Conservation (phyloP, 2,329 filamentous ascomycete genomes). For the Clonostachys byssicola region DNA sequence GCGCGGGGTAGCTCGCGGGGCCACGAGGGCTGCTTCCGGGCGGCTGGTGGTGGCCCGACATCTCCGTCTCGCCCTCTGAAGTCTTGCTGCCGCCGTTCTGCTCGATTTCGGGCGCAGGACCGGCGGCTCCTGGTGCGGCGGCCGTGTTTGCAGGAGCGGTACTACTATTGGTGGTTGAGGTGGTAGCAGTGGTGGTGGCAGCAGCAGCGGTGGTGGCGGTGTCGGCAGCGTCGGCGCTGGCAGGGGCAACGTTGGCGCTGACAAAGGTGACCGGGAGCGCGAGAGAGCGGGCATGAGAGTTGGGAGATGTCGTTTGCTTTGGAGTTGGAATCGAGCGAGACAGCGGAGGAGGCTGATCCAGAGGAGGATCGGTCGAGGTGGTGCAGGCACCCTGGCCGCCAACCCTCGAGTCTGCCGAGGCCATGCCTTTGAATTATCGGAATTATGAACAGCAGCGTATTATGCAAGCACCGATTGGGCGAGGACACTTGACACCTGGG, state of each 20-base stretch:
- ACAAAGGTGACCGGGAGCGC: background rate
- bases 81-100: background rate
- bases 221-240: background rate
- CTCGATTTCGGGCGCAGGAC: background rate
- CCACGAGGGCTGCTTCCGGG: background rate
- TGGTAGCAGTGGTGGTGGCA: background rate
- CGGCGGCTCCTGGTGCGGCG: background rate
- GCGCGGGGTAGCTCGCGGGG: background rate
- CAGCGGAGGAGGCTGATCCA: background rate
- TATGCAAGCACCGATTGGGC: too few relatives aligned
- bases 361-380: background rate
- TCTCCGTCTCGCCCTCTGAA: background rate
- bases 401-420: background rate
- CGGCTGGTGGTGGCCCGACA: background rate
- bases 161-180: background rate
- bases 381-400: background rate
- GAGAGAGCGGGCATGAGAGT: background rate
- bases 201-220: background rate
- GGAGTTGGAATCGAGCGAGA: background rate
- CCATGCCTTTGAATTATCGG: too few relatives aligned
- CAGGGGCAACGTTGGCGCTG: background rate
- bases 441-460: too few relatives aligned
- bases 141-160: background rate
- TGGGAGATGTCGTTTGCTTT: background rate
- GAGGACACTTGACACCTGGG: too few relatives aligned